phyloP scores from a whole-genome alignment of 2,329 filamentous ascomycete genomes.

The Plectosphaerella plurivora region DNA sequence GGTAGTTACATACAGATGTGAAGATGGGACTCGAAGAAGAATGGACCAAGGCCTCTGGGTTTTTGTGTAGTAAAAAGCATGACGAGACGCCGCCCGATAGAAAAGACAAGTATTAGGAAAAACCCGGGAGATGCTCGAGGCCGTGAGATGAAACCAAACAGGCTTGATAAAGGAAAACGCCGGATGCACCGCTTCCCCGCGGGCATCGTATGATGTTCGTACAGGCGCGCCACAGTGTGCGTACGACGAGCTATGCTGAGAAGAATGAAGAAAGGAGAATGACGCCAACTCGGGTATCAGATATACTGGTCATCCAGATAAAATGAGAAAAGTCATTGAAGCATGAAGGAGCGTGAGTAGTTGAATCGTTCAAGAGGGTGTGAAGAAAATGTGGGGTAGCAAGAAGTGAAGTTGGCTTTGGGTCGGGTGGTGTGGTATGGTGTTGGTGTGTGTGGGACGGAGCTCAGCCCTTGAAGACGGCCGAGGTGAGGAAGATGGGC shows the following conservation, averaged over 20 bases:
- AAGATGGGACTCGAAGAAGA: too few species aligned
- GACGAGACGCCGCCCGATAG: too few species aligned
- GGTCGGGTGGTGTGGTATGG: too few species aligned
- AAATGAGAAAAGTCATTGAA: background rate
- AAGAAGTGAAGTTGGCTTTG: background rate
- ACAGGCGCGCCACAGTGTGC: background rate
- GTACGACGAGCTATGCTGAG: too few species aligned
- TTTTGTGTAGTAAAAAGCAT: too few species aligned
- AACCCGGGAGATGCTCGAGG: too few species aligned
- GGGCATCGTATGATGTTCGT: background rate
- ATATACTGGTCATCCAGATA: background rate
- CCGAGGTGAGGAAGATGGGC: constrained; percentile 13
- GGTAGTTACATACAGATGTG: too few species aligned
- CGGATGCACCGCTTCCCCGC: background rate
- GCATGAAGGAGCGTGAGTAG: background rate
- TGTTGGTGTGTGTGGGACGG: background rate
- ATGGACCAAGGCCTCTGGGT: too few species aligned
- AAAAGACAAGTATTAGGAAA: too few species aligned
- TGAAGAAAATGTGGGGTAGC: background rate
- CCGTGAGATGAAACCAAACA: too few species aligned
- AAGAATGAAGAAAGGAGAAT: background rate
- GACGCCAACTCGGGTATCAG: background rate
- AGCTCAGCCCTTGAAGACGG: constrained; percentile 13
- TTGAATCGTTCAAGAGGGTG: background rate
- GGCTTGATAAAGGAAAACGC: background rate